Evolutionary conservation across 1,284 basidiomycete genomes (phyloP), one percentile per base, ranked within the genome.

Genomic region (Boletellus deceptivus): DNA sequence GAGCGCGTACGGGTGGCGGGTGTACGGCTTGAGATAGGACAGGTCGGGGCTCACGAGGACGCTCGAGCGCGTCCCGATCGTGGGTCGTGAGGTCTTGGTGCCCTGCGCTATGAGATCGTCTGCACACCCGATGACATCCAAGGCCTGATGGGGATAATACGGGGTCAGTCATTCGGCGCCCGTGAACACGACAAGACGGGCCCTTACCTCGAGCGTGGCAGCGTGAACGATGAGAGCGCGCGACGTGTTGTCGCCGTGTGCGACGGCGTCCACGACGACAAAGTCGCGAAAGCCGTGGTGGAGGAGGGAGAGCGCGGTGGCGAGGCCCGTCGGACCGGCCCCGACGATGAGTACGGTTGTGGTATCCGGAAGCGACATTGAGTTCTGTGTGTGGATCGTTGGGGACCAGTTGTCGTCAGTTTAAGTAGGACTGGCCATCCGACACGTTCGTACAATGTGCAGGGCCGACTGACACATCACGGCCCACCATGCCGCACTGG

Each of bases 81-180:
- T 40, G 24, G 71, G 47, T 0, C 24, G 40, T 0, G 57, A 60
- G 0, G 50, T 52, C 49, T 72, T 72, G 17, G 65, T 70, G n/a
- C 79, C 78, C 13, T 62, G 57, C 6, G 69, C 54, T 31, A 77
- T 49, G 24, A 83, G 58, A 1, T 56, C 48, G 4, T 77, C 70
- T 22, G 72, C 73, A 49, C 75, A 75, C 7, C 68, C 74, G 4
- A 83, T 69, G 4, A 62, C 65, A 40, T 82, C 74, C 5, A 82
- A 63, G 0, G 73, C 75, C 78, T 81, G 11, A 31, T 6, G 25
- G 10, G 16, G 7, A 24, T 36, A 20, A n/a, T n/a, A n/a, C n/a
- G 3, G 14, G 18, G 16, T 45, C 17, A 52, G 34, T 13, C 18
- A 10, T 11, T n/a, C n/a, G 36, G 40, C 6, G 3, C 20, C 2